phyloP scores from a whole-genome alignment of 108 stramenopile species.

The Cyclotella choctawhatcheeana region DNA sequence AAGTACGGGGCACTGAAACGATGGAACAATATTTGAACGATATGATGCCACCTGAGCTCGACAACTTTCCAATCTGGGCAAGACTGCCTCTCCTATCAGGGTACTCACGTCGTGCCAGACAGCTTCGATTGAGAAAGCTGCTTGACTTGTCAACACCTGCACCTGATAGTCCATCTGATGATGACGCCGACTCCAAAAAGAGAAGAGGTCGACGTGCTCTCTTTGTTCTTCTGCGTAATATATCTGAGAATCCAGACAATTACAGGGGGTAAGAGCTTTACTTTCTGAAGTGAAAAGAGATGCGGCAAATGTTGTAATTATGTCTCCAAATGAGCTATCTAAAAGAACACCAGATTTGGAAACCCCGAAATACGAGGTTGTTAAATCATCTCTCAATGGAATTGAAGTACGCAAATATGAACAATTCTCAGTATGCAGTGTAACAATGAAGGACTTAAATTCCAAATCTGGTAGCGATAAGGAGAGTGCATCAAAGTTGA shows the following conservation, averaged over 20 bases:
- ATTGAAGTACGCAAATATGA: constrained; percentile 85
- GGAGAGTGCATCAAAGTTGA: constrained; percentile 71
- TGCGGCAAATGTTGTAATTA: constrained; percentile 2
- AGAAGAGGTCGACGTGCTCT: constrained; percentile 24
- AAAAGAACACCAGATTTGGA: constrained; percentile 69
- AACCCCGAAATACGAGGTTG: constrained; percentile 77
- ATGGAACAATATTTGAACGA: constrained; percentile 31
- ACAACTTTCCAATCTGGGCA: constrained; percentile 11
- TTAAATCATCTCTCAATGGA: constrained; percentile 39
- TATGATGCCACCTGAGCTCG: constrained; percentile 21
- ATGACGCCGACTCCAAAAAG: constrained; percentile 22
- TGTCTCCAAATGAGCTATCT: constrained; percentile 26
- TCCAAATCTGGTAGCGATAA: constrained; percentile 18
- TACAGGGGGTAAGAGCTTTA: constrained; percentile 14
- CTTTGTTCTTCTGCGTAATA: constrained; percentile 30
- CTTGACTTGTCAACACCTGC: constrained; percentile 27
- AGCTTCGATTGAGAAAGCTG: constrained; percentile 25
- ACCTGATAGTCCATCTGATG: constrained; percentile 7
- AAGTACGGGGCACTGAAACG: constrained; percentile 28
- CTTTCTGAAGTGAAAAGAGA: constrained; percentile 15
- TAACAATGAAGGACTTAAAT: constrained; percentile 60
- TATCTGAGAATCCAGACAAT: constrained; percentile 25
- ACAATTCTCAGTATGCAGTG: constrained; percentile 78
- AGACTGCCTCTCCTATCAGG: constrained; percentile 19
- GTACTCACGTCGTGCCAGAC: constrained; percentile 35